Evolutionary conservation across 2,329 filamentous ascomycete genomes (phyloP).

Genomic region (Whalleya microplaca): DNA sequence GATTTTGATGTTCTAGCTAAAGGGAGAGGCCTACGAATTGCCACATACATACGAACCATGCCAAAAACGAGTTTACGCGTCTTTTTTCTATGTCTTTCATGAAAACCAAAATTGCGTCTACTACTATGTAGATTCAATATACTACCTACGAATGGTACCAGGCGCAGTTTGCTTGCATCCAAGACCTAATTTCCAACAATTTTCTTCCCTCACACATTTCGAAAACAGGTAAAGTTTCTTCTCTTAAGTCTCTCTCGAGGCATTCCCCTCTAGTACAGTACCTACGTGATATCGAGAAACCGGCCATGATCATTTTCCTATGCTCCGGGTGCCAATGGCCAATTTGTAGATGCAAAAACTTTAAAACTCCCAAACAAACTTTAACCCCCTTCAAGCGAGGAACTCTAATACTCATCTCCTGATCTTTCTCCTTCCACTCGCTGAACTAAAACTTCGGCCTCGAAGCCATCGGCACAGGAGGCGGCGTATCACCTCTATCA

Average conservation of each 20-base stretch:
- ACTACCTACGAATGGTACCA: conserved; percentile 24
- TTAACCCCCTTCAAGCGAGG: not conserved
- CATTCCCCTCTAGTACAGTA: too few relatives aligned
- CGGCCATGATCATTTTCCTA: not conserved
- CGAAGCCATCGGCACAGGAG: conserved; percentile 57
- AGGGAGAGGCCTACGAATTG: conserved; percentile 18
- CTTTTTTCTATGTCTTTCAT: conserved; percentile 21
- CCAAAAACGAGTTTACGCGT: conserved; percentile 20
- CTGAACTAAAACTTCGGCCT: conserved; percentile 49
- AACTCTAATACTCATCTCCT: too few relatives aligned
- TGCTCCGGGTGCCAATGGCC: not conserved
- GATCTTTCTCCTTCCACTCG: not conserved
- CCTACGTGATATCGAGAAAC: not conserved
- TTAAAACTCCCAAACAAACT: too few relatives aligned
- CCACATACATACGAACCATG: conserved; percentile 23
- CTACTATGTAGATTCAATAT: conserved; percentile 27
- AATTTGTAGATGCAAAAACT: not conserved
- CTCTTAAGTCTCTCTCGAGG: conserved; percentile 1
- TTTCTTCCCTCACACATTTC: not conserved
- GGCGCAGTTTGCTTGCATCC: conserved; percentile 13
- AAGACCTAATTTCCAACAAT: conserved; percentile 13
- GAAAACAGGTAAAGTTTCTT: conserved; percentile 5
- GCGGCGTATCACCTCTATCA: conserved; percentile 43
- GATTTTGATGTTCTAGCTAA: conserved; percentile 2
- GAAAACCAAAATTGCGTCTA: conserved; percentile 17